Base-by-base conservation (phyloP, 768 basidiomycete genomes). In the Lentinula sp. region DNA sequence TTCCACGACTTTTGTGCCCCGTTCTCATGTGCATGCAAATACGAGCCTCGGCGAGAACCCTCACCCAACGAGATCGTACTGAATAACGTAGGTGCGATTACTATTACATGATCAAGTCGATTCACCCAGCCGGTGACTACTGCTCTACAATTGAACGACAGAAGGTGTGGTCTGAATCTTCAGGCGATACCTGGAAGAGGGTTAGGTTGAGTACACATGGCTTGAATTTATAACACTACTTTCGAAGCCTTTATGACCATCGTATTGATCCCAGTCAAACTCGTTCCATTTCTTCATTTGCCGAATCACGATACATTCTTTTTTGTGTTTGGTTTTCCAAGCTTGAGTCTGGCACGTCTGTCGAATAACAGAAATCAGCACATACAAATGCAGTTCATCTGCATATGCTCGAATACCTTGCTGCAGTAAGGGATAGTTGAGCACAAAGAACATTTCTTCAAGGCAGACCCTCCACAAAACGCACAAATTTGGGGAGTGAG, bases 211-310 rank as follows among this genome's bases (percentile, higher is more conserved):
- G 37, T 39, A 9, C 37, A 8, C 37, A 8, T 39, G 13, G 5
- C 37, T 13, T 43, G 42, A 43, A 9, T 48, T 48, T 23, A 8
- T 21, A 18, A 5, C 21, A 9, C 23, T 49, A 49, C 50, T 21
- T 15, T 8, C 6, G 13, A 55, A 55, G 39, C 53, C 53, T 40
- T 11, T 13, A 39, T 55, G 40, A 56, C 8, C 40, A 31, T 68
- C 61, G 21, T 66, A 70, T 4, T 45, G 28, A 31, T 58, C 50
- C 72, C 71, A 73, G 49, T 70, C 64, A 31, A 65, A 65, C 13
- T 62, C 56, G 15, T 61, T 69, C 70, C 70, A 73, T 18, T 67
- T 62, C 6, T 63, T 45, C 28, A 72, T 63, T 23, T 70, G 68
- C 21, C 65, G 58, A 13, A 62, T 57, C 7, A 66, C 69, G 10